Evolutionary conservation across 768 basidiomycete species (phyloP), one percentile per base, ranked within the genome.

Genomic region (Lactarius quietus): DNA sequence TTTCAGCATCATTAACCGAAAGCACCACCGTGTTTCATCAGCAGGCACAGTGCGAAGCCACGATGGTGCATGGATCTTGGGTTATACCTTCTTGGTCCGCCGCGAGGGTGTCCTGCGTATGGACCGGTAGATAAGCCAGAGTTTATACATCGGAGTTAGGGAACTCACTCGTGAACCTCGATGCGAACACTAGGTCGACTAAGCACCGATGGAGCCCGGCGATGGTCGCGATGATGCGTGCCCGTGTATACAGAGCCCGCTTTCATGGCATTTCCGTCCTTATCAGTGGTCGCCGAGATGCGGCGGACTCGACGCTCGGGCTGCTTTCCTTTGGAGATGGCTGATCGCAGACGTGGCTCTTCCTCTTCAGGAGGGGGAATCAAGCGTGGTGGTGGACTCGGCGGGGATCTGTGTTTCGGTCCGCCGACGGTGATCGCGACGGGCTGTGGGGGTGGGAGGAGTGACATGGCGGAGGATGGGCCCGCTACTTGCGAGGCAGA

Each of bases 161-260:
- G 8, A 1, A 59, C 65, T 48, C 41, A 68, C 68, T 68, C 68
- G 38, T 68, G 65, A 14, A 68, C 58, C 51, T 68, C 68, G 14
- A 68, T 68, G 45, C 68, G 68, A n/a, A 68, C 68, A 33, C 68
- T 68, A 33, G 68, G 68, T 31, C 65, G 64, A 55, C 67, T 68
- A 18, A 68, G 65, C 18, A 53, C 57, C 18, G 67, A 68, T 33
- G 17, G 58, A 17, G 67, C 57, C 9, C 65, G 52, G 26, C 61
- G 59, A 43, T 51, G 48, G 48, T 51, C 48, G 14, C 61, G 67
- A 7, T 68, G 64, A 28, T 65, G 67, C 23, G 63, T 67, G 57
- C 57, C 57, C 3, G 63, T 61, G 39, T 57, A 48, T n/a, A 57
- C 64, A 4, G 63, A 66, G 31, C 64, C 63, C 9, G 64, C 53